Conservation (phyloP, 331 rosid genomes). For the Dryas integrifolia region DNA sequence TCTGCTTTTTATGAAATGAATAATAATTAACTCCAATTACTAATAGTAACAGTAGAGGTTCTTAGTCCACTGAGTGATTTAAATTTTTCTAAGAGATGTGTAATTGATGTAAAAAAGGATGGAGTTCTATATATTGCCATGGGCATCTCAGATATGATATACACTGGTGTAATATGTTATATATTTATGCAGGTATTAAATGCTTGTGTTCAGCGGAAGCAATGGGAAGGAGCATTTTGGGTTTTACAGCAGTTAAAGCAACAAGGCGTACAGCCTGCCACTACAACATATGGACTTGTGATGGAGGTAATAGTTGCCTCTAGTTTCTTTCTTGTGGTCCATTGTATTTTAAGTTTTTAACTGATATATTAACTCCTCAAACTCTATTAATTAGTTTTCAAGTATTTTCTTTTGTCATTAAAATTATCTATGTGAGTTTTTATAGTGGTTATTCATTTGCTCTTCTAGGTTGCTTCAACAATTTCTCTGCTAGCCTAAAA, state of each 20-base stretch:
- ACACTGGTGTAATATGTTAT: slow-evolving; percentile 19
- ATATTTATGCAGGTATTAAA: slow-evolving; percentile 66
- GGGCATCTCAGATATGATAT: not conserved
- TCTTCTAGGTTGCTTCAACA: not conserved
- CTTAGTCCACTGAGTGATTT: not conserved
- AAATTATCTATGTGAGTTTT: not conserved
- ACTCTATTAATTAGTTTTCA: not conserved
- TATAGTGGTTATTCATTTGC: not conserved
- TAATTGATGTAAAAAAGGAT: not conserved
- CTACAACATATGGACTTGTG: slow-evolving; percentile 79
- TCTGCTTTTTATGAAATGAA: not conserved
- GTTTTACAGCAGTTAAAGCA: slow-evolving; percentile 82
- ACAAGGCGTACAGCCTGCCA: slow-evolving; percentile 48
- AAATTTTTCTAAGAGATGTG: not conserved
- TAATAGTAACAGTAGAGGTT: not conserved
- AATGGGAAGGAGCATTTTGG: slow-evolving; percentile 98
- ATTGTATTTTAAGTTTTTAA: slow-evolving; percentile 12
- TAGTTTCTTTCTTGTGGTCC: slow-evolving; percentile 17
- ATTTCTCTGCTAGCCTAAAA: not conserved
- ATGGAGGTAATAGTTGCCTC: slow-evolving; percentile 68
- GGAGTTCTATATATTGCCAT: not conserved
- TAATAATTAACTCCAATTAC: not conserved
- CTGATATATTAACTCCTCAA: not conserved
- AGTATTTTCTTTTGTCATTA: not conserved
- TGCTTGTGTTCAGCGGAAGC: slow-evolving; percentile 72